Evolutionary conservation across 2,329 filamentous ascomycete genomes (phyloP).

Genomic region (Talaromyces marneffei): DNA sequence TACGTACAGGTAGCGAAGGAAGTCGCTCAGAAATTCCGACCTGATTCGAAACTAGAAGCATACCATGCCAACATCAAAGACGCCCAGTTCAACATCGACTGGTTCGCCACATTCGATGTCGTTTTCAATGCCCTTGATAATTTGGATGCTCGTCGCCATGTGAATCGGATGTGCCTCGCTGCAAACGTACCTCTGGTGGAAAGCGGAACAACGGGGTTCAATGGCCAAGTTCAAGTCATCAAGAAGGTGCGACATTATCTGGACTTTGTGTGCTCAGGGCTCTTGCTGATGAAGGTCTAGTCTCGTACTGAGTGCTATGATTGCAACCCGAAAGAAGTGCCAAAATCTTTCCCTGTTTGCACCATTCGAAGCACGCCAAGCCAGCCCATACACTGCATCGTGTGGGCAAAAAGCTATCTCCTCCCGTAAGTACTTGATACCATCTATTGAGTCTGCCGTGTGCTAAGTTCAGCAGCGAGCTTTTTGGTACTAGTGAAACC

Average conservation of each 20-base stretch:
- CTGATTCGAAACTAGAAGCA: constrained; percentile 75
- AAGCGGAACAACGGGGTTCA: constrained; percentile 95
- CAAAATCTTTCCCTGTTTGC: constrained; percentile 91
- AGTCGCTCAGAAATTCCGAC: constrained; percentile 84
- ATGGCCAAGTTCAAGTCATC: constrained; percentile 95
- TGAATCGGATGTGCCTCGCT: constrained; percentile 94
- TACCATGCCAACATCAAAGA: constrained; percentile 97
- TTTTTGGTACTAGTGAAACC: constrained; percentile 89
- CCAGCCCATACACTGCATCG: constrained; percentile 96
- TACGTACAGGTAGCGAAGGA: constrained; percentile 74
- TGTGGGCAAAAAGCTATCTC: constrained; percentile 96
- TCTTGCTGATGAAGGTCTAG: constrained; percentile 42
- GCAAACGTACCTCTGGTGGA: constrained; percentile 87
- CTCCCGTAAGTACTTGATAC: constrained; percentile 53
- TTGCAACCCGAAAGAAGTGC: constrained; percentile 80
- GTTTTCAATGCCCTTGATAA: constrained; percentile 98
- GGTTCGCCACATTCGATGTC: constrained; percentile 76
- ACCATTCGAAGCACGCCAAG: constrained; percentile 95
- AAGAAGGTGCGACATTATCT: constrained; percentile 54
- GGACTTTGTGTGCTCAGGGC: neutral
- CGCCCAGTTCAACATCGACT: constrained; percentile 72
- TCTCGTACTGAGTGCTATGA: constrained; percentile 86
- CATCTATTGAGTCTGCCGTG: neutral
- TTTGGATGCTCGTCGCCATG: constrained; percentile 84
- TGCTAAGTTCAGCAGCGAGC: constrained; percentile 52